These are phyloP conservation scores for Phytophthora aleatoria DNA, from an alignment of 352 stramenopile genomes.

Conservation along the genomic window DNA sequence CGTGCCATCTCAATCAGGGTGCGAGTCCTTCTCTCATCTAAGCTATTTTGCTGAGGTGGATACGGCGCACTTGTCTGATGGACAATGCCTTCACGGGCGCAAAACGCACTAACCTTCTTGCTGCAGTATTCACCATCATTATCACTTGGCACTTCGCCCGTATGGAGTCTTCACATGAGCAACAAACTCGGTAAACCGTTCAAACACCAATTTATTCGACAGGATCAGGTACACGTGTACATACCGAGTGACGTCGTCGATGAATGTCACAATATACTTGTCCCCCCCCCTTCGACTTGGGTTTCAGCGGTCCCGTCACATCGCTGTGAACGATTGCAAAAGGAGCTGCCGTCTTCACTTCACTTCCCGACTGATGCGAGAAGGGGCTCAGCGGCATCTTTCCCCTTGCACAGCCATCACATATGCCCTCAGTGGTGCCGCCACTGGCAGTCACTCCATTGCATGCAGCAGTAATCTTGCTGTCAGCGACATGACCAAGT, in stretches of 20 bases:
- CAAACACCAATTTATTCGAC: not conserved
- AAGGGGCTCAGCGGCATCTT: conserved; percentile 2
- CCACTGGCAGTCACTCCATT: not conserved
- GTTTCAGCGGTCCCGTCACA: conserved; percentile 5
- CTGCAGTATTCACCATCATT: not conserved
- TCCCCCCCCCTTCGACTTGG: not conserved
- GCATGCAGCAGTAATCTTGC: not conserved
- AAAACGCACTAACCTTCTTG: not conserved
- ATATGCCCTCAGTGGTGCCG: not conserved
- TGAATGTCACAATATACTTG: not conserved
- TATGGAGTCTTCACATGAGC: not conserved
- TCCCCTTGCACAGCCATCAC: not conserved
- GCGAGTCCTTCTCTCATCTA: not conserved
- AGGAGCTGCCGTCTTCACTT: not conserved
- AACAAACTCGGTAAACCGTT: not conserved
- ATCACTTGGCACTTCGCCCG: not conserved
- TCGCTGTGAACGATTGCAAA: conserved; percentile 2
- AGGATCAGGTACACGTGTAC: not conserved
- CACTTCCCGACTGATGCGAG: not conserved
- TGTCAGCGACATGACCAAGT: not conserved
- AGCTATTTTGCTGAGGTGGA: not conserved
- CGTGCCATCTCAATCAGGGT: not conserved
- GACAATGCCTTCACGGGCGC: not conserved
- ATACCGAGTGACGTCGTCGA: not conserved
- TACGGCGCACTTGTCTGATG: conserved; percentile 1